phyloP scores from a whole-genome alignment of 768 basidiomycete genomes.

The Trametes maxima region DNA sequence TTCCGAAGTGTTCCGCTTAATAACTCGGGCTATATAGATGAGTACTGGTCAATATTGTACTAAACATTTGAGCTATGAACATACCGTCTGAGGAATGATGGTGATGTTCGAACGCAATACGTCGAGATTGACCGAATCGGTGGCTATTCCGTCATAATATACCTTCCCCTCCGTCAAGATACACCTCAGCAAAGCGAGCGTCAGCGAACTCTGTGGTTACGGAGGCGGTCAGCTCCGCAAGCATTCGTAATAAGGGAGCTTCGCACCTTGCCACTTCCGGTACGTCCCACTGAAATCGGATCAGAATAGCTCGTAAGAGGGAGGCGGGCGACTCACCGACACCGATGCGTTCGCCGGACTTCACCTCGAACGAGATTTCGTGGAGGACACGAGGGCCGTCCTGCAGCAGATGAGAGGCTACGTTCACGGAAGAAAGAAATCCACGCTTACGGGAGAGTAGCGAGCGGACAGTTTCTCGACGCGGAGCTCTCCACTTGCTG shows the following conservation, averaged over 20 bases:
- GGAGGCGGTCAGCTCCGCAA: not conserved
- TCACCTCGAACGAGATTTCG: slow-evolving; percentile 51
- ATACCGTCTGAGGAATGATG: slow-evolving; percentile 59
- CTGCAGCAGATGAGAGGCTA: slow-evolving; percentile 14
- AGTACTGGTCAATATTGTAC: not conserved
- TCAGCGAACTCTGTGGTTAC: slow-evolving; percentile 45
- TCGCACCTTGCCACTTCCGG: slow-evolving; percentile 54
- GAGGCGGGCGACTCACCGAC: slow-evolving; percentile 40
- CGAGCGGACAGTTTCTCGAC: slow-evolving; percentile 55
- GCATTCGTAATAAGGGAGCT: slow-evolving; percentile 9
- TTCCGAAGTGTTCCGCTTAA: slow-evolving; percentile 57
- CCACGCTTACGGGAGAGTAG: slow-evolving; percentile 40
- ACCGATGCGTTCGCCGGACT: slow-evolving; percentile 60
- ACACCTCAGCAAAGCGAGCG: slow-evolving; percentile 55
- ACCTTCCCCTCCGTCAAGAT: slow-evolving; percentile 56
- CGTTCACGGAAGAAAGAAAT: too few species aligned
- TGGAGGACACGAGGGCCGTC: slow-evolving; percentile 62
- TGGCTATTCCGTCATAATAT: slow-evolving; percentile 51
- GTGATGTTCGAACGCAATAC: slow-evolving; percentile 55
- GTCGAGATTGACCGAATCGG: slow-evolving; percentile 51
- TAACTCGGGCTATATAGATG: slow-evolving; percentile 44
- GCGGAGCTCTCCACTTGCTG: slow-evolving; percentile 54
- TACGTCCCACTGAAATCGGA: slow-evolving; percentile 52
- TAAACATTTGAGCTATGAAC: slow-evolving; percentile 22
- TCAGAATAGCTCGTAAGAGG: not conserved